Percentiles rank a stretch among this genome's conserved stretches.
Evolutionary conservation across 2,329 filamentous ascomycete species (phyloP).

Genomic region (Cytospora schulzeri): DNA sequence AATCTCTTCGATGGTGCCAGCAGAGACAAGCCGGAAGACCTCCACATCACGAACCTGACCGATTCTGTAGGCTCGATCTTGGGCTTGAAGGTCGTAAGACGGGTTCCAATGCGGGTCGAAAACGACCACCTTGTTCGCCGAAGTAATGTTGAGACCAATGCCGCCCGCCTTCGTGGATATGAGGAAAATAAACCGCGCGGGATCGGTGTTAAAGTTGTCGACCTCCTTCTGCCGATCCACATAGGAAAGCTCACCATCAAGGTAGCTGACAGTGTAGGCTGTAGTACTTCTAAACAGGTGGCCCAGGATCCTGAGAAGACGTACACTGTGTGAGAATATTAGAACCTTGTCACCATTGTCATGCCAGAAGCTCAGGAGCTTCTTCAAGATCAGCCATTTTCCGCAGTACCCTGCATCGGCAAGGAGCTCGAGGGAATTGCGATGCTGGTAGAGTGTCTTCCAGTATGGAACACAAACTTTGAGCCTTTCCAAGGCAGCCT

Average conservation of each 20-base stretch:
- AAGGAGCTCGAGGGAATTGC: slow-evolving; percentile 78
- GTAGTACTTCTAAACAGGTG: slow-evolving; percentile 82
- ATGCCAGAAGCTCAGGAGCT: slow-evolving; percentile 87
- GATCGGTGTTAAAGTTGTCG: slow-evolving; percentile 88
- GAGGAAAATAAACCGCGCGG: slow-evolving; percentile 88
- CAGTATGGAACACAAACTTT: slow-evolving; percentile 75
- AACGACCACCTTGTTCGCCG: slow-evolving; percentile 96
- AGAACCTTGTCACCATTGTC: slow-evolving; percentile 89
- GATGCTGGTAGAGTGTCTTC: slow-evolving; percentile 70
- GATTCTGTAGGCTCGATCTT: slow-evolving; percentile 94
- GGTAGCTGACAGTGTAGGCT: slow-evolving; percentile 85
- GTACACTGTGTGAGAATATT: slow-evolving; percentile 91
- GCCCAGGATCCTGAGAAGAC: slow-evolving; percentile 79
- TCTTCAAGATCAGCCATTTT: slow-evolving; percentile 92
- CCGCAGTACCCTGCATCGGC: slow-evolving; percentile 91
- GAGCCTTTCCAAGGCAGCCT: slow-evolving; percentile 75
- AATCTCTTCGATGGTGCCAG: slow-evolving; percentile 94
- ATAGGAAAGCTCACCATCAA: slow-evolving; percentile 83
- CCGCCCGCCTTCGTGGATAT: slow-evolving; percentile 94
- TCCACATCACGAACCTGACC: slow-evolving; percentile 92
- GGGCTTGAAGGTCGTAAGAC: slow-evolving; percentile 89
- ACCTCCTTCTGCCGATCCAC: slow-evolving; percentile 82
- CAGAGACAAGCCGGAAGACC: slow-evolving; percentile 87
- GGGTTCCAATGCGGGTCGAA: slow-evolving; percentile 99
- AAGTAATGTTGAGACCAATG: slow-evolving; percentile 93